A percentile compares a stretch with the other conserved stretches of the same genome.
These are phyloP conservation scores for Nemania serpens DNA, from an alignment of 2,329 filamentous ascomycete genomes.

Conservation along the genomic window DNA sequence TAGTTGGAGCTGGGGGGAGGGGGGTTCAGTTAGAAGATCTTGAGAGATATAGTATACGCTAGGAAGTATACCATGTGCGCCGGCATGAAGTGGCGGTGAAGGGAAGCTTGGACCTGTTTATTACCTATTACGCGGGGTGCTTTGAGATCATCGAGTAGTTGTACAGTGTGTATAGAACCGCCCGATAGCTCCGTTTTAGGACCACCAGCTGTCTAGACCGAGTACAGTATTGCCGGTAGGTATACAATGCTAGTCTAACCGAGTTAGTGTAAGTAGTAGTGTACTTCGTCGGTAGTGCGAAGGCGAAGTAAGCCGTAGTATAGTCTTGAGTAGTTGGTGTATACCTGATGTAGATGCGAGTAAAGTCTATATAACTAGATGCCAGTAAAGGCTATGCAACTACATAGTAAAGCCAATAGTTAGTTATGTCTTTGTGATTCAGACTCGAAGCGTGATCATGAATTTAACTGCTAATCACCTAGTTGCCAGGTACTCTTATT, in stretches of 20 bases:
- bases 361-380: background rate
- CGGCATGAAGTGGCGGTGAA: slow-evolving; percentile 40
- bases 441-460: background rate
- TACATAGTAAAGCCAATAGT: background rate
- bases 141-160: slow-evolving; percentile 14
- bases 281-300: too few relatives aligned
- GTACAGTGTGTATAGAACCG: slow-evolving; percentile 14
- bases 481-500: background rate
- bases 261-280: too few relatives aligned
- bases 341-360: background rate
- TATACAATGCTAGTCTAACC: too few relatives aligned
- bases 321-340: too few relatives aligned
- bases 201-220: slow-evolving; percentile 3
- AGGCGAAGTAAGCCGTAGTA: too few relatives aligned
- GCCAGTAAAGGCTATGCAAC: too few relatives aligned
- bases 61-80: slow-evolving; percentile 17
- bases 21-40: slow-evolving; percentile 34
- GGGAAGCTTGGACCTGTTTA: slow-evolving; percentile 34
- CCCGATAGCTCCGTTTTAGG: slow-evolving; percentile 26
- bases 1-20: slow-evolving; percentile 4
- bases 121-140: slow-evolving; percentile 30
- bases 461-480: background rate
- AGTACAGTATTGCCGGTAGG: background rate
- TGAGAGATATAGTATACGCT: slow-evolving; percentile 13
- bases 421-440: background rate